Conservation (phyloP, 2,329 filamentous ascomycete species). For the Gaeumannomyces tritici region DNA sequence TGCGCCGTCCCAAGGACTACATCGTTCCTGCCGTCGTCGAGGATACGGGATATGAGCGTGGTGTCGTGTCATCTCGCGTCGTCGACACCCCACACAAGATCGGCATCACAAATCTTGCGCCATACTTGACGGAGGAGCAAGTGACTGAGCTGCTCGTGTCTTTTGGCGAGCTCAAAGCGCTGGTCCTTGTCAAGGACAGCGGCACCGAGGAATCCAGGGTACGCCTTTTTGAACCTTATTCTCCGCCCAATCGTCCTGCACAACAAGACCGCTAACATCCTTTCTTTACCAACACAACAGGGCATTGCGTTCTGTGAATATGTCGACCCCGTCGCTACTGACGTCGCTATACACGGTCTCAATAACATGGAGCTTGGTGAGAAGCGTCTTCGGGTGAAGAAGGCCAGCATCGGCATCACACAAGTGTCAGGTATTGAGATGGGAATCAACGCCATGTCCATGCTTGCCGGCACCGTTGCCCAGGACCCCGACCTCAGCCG, state of each 20-base stretch:
- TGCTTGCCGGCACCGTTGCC: constrained; percentile 85
- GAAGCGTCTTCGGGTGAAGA: constrained; percentile 71
- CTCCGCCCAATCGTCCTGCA: neutral
- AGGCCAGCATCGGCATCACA: constrained; percentile 88
- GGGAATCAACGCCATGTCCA: constrained; percentile 94
- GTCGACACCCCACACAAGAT: constrained; percentile 94
- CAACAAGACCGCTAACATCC: constrained; percentile 18
- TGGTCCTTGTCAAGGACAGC: constrained; percentile 79
- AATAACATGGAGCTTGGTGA: constrained; percentile 92
- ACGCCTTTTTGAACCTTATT: constrained; percentile 24
- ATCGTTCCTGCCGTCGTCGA: constrained; percentile 78
- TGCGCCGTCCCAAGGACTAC: constrained; percentile 90
- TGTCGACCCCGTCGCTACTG: constrained; percentile 63
- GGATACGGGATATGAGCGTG: constrained; percentile 63
- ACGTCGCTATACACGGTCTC: constrained; percentile 79
- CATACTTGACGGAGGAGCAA: constrained; percentile 82
- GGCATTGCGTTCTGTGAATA: constrained; percentile 98
- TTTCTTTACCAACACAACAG: constrained; percentile 29
- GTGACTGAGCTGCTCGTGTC: constrained; percentile 82
- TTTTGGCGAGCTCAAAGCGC: constrained; percentile 89
- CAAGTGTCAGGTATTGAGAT: constrained; percentile 89
- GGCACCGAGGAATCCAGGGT: constrained; percentile 80
- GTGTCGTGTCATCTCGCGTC: constrained; percentile 69
- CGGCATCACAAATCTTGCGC: constrained; percentile 79
- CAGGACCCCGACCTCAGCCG: constrained; percentile 69